Percentiles rank a stretch among this genome's conserved stretches.
Conservation (phyloP, 371 early-diverging fungal species). For the Rhizopus delemar region DNA sequence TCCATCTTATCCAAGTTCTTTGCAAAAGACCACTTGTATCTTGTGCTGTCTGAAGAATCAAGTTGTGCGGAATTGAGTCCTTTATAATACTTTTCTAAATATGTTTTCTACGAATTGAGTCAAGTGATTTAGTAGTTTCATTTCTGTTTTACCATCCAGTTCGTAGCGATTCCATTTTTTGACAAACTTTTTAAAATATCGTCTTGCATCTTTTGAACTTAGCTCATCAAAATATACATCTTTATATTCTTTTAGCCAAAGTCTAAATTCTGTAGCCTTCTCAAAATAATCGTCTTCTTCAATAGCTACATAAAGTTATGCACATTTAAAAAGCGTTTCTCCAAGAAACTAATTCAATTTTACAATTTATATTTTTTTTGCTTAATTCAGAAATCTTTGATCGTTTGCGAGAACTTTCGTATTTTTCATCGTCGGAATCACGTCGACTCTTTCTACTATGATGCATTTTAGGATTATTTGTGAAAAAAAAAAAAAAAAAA, state of each 20-base stretch:
- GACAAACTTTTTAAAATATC: constrained; percentile 80
- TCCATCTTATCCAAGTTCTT: constrained; percentile 61
- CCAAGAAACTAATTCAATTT: not conserved
- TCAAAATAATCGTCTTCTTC: constrained; percentile 75
- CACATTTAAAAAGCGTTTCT: not conserved
- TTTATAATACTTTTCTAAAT: constrained; percentile 64
- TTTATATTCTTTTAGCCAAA: constrained; percentile 80
- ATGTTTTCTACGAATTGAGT: not conserved
- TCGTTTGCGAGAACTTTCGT: not conserved
- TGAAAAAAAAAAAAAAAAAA: not conserved
- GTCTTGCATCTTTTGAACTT: constrained; percentile 62
- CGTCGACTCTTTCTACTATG: not conserved
- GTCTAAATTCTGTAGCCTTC: constrained; percentile 75
- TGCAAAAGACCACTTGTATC: constrained; percentile 79
- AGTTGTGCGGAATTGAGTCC: constrained; percentile 70
- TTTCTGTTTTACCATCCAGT: constrained; percentile 51
- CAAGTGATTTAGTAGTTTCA: not conserved
- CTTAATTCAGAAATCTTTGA: not conserved
- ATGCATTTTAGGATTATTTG: not conserved
- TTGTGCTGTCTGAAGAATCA: constrained; percentile 61
- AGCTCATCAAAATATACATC: constrained; percentile 76
- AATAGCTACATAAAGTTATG: constrained; percentile 38
- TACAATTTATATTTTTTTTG: not conserved
- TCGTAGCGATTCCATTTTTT: constrained; percentile 71
- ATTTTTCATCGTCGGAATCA: not conserved